Percentiles rank a stretch among this genome's conserved stretches.
Evolutionary conservation across 2,329 filamentous ascomycete species (phyloP).

Genomic region (Fusarium tjaetaba): DNA sequence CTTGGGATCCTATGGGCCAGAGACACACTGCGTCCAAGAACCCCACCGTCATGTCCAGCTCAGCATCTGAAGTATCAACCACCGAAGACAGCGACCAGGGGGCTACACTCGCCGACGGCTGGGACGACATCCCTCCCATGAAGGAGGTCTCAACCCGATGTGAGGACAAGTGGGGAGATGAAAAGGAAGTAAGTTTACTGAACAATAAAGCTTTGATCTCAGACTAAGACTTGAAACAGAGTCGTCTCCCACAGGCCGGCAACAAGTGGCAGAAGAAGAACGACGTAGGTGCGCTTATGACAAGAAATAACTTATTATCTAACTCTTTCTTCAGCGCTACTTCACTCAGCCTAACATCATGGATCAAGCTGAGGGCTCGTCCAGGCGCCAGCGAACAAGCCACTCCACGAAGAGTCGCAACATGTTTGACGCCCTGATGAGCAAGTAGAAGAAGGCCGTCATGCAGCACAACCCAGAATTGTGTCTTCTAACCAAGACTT

Average conservation of each 20-base stretch:
- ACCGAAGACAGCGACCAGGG: constrained; percentile 1
- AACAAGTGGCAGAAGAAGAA: neutral
- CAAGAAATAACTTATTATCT: neutral
- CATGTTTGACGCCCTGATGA: constrained; percentile 28
- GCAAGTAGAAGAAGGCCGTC: neutral
- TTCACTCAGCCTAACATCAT: neutral
- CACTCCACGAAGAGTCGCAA: constrained; percentile 27
- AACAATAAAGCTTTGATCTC: neutral
- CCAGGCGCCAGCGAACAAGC: constrained; percentile 11
- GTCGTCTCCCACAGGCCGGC: constrained; percentile 26
- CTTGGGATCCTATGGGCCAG: constrained; percentile 46
- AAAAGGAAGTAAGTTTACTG: constrained; percentile 26
- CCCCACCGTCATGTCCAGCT: constrained; percentile 35
- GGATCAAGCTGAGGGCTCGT: neutral
- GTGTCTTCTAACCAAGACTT: neutral
- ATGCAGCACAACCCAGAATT: neutral
- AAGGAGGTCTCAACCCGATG: neutral
- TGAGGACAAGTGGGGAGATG: constrained; percentile 40
- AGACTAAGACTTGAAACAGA: constrained; percentile 6
- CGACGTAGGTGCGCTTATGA: neutral
- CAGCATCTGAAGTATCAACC: constrained; percentile 12
- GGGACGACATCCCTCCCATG: neutral
- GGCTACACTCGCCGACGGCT: constrained; percentile 24
- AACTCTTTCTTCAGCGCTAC: neutral
- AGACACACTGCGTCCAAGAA: constrained; percentile 37